Evolutionary conservation across 108 stramenopile genomes (phyloP), one percentile per base, ranked within the genome.

Genomic region (Cyclostephanos tholiformis): DNA sequence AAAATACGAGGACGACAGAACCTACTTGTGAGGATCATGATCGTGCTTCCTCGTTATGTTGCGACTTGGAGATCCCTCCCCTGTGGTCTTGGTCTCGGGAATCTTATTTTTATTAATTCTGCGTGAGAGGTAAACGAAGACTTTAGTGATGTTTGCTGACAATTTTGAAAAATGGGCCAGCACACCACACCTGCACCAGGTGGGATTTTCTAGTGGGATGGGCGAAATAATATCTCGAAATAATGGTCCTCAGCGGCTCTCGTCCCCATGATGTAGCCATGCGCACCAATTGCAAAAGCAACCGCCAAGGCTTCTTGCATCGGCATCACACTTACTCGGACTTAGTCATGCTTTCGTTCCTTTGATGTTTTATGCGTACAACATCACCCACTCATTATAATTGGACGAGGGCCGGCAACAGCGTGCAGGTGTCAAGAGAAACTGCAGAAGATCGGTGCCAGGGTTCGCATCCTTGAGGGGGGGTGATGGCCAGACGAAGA

Each of bases 1-100:
- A 4, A 20, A 12, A 16, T 26, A 27, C 1, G 10, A 26, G 32
- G 60, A 22, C 23, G 55, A 39, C 16, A 23, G 22, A 62, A 17
- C 79, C 76, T 30, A 86, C 85, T 71, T 75, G 75, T 69, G 26
- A 26, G 89, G 89, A 72, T 90, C 84, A 57, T 81, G 82, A 82
- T 82, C 82, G 48, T 85, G 82, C 83, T 93, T 93, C 76, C 92
- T 79, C 38, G 82, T 57, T 66, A 93, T 93, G 62, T 93, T 93
- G 36, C 92, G 75, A 19, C 82, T 72, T 25, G 92, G 69, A 6
- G 84, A 85, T 72, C 89, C 92, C 57, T 89, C 92, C 38, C 78
- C 84, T 22, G 55, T 78, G 20, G 63, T 85, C 32, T 75, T 86
- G 27, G 92, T 90, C 77, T 93, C 92, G 43, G 92, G 92, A 43